Evolutionary conservation across 305 asterid species (phyloP).

Genomic region (Ajuga reptans): DNA sequence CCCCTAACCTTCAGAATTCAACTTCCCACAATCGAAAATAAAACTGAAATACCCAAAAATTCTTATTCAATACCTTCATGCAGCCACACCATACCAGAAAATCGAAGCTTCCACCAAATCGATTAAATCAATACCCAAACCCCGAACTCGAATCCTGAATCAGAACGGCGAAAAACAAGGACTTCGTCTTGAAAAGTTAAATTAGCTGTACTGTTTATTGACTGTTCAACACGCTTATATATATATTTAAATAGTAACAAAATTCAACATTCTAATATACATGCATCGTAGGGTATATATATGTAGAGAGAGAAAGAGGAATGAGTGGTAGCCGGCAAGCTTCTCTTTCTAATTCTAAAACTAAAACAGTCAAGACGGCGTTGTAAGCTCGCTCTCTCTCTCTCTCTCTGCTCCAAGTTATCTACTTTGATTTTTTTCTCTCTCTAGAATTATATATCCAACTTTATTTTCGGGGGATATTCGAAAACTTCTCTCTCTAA

Average conservation of each 20-base stretch:
- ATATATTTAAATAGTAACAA: not conserved
- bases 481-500: not conserved
- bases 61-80: slow-evolving; percentile 22
- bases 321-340: slow-evolving; percentile 23
- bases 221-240: slow-evolving; percentile 46
- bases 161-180: slow-evolving; percentile 16
- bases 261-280: slow-evolving; percentile 6
- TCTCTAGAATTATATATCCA: not conserved
- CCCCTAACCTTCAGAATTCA: slow-evolving; percentile 19
- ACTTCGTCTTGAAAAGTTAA: slow-evolving; percentile 26
- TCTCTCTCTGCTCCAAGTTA: not conserved
- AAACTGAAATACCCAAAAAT: slow-evolving; percentile 14
- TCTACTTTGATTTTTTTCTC: not conserved
- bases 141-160: slow-evolving; percentile 5
- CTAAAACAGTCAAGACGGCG: slow-evolving; percentile 24
- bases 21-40: slow-evolving; percentile 16
- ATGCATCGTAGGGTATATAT: not conserved
- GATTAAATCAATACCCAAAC: not conserved
- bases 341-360: slow-evolving; percentile 16
- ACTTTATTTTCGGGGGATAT: too few species aligned
- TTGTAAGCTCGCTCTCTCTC: slow-evolving; percentile 18
- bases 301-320: not conserved
- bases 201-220: slow-evolving; percentile 25
- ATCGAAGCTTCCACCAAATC: slow-evolving; percentile 14
- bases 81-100: slow-evolving; percentile 18